phyloP scores from a whole-genome alignment of 257 asterid species.

The Cinchona pubescens region DNA sequence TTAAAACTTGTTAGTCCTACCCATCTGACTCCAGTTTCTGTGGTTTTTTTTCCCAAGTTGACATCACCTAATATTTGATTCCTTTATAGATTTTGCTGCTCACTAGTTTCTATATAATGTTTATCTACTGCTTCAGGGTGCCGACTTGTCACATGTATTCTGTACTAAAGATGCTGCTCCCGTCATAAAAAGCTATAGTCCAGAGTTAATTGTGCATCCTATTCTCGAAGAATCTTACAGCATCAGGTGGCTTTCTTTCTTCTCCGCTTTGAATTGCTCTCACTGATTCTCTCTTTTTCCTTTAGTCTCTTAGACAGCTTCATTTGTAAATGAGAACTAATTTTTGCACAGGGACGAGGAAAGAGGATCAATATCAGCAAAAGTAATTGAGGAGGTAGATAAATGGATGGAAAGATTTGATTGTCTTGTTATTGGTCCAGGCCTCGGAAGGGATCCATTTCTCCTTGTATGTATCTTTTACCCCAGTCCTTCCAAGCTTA shows the following conservation, averaged over 20 bases:
- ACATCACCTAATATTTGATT: neutral
- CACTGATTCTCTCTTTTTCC: neutral
- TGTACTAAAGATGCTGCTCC: constrained; percentile 97
- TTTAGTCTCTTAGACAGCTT: neutral
- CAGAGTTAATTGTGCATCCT: constrained; percentile 96
- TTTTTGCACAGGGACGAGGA: constrained; percentile 69
- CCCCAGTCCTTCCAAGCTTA: constrained; percentile 1
- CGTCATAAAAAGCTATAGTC: constrained; percentile 89
- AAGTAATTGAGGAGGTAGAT: constrained; percentile 74
- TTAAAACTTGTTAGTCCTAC: constrained; percentile 73
- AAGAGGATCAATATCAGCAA: constrained; percentile 56
- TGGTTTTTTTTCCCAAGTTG: neutral
- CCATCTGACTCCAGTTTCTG: constrained; percentile 7
- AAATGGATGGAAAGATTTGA: constrained; percentile 99
- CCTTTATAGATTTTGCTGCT: neutral
- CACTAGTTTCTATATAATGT: constrained; percentile 9
- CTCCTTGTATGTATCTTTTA: constrained; percentile 61
- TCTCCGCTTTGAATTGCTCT: neutral
- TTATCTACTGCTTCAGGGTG: constrained; percentile 61
- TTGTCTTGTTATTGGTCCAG: constrained; percentile 93
- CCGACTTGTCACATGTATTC: constrained; percentile 92
- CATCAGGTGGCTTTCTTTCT: constrained; percentile 51
- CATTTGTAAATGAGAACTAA: constrained; percentile 23
- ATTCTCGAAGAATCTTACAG: constrained; percentile 88
- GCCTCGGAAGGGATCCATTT: constrained; percentile 95